phyloP scores from a whole-genome alignment of 371 early-diverging fungal species.

The Actinomucor elegans region DNA sequence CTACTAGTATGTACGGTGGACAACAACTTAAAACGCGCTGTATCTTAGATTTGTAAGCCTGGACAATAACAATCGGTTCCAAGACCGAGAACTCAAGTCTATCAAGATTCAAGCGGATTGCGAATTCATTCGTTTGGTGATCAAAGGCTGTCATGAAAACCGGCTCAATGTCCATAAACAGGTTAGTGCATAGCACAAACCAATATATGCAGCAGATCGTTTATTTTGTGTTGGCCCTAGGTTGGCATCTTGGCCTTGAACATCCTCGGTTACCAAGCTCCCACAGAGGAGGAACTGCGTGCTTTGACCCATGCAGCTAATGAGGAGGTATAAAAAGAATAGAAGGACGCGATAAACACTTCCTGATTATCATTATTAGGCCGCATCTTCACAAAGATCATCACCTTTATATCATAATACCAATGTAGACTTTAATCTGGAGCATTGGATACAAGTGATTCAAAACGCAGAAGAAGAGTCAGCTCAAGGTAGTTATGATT shows the following conservation, averaged over 20 bases:
- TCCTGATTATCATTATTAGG: not conserved
- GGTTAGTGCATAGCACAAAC: no score
- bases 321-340: not conserved
- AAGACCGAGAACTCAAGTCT: conserved; percentile 71
- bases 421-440: conserved; percentile 25
- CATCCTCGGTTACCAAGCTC: conserved; percentile 40
- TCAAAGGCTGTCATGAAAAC: conserved; percentile 72
- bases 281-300: not conserved
- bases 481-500: conserved; percentile 36
- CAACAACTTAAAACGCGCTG: not conserved
- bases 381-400: conserved; percentile 5
- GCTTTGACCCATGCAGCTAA: no score
- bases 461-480: conserved; percentile 39
- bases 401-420: conserved; percentile 9
- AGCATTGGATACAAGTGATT: conserved; percentile 41
- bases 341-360: not conserved
- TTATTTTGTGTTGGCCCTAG: no score
- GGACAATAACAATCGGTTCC: conserved; percentile 35
- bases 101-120: conserved; percentile 72
- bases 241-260: conserved; percentile 61
- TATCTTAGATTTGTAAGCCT: conserved; percentile 32
- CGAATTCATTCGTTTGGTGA: conserved; percentile 69
- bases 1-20: no score
- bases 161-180: conserved; percentile 75
- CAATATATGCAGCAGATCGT: no score